phyloP scores from a whole-genome alignment of 139 green algal species.

The Chlorella sp. region DNA sequence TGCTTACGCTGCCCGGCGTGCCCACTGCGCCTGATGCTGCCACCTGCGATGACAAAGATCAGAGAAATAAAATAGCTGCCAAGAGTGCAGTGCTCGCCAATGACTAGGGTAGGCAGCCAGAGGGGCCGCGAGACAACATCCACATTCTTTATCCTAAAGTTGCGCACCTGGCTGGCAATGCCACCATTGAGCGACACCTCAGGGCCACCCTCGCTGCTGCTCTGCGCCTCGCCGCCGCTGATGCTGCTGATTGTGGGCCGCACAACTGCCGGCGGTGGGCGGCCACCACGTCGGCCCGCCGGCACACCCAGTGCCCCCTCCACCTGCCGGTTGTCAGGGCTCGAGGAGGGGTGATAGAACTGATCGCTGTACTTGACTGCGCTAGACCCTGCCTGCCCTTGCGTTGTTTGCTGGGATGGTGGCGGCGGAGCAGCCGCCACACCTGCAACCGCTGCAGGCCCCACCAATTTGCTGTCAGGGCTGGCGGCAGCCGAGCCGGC shows the following conservation, averaged over 20 bases:
- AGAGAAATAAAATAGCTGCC: too few relatives aligned
- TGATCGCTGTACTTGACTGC: conserved; percentile 3
- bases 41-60: background rate
- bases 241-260: background rate
- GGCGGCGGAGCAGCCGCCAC: background rate
- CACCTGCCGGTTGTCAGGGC: background rate
- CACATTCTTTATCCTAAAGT: background rate
- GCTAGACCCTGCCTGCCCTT: background rate
- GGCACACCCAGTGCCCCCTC: background rate
- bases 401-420: background rate
- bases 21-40: background rate
- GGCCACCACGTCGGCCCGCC: background rate
- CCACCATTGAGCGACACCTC: background rate
- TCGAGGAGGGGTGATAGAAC: background rate
- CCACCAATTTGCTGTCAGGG: background rate
- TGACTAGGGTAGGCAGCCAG: background rate
- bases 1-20: background rate
- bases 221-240: background rate
- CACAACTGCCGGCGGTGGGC: conserved; percentile 1
- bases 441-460: background rate
- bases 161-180: background rate
- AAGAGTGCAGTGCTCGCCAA: too few relatives aligned
- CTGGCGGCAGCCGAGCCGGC: background rate
- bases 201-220: background rate
- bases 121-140: too few relatives aligned